phyloP scores from a whole-genome alignment of 371 early-diverging fungal species.

The Mortierella sp. region DNA sequence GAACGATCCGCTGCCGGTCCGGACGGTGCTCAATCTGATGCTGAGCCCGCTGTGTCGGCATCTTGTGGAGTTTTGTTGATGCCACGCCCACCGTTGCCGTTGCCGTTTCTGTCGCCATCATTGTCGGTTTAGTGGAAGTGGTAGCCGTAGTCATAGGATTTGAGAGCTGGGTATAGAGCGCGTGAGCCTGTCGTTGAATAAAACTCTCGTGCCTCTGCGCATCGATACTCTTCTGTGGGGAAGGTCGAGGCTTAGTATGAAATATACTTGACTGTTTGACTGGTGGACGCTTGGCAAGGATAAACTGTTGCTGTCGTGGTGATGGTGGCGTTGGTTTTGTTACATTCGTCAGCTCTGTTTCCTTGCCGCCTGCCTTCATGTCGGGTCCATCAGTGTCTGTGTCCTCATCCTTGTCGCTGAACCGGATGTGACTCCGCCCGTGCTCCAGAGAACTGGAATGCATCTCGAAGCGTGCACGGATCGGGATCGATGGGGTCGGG shows the following conservation, averaged over 20 bases:
- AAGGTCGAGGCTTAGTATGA: neutral
- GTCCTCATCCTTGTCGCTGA: neutral
- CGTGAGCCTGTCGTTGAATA: neutral
- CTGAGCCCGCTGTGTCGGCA: too few species aligned
- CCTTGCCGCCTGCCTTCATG: neutral
- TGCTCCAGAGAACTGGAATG: neutral
- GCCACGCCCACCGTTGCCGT: neutral
- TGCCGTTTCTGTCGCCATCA: neutral
- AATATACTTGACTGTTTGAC: neutral
- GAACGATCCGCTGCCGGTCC: too few species aligned
- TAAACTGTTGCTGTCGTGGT: neutral
- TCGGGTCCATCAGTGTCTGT: neutral
- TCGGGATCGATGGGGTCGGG: too few species aligned
- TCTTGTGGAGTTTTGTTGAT: too few species aligned
- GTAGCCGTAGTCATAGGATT: too few species aligned
- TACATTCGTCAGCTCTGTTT: neutral
- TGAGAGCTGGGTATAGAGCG: neutral
- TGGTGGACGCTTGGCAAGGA: too few species aligned
- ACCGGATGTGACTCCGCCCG: neutral
- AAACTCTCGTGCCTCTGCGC: neutral
- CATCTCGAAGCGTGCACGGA: neutral
- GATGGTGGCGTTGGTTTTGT: neutral
- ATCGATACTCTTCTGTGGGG: neutral
- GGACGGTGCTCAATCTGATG: too few species aligned
- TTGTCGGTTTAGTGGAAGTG: neutral